These are phyloP conservation scores for Erodium texanum DNA, from an alignment of 441 rosid species.

Conservation along the genomic window DNA sequence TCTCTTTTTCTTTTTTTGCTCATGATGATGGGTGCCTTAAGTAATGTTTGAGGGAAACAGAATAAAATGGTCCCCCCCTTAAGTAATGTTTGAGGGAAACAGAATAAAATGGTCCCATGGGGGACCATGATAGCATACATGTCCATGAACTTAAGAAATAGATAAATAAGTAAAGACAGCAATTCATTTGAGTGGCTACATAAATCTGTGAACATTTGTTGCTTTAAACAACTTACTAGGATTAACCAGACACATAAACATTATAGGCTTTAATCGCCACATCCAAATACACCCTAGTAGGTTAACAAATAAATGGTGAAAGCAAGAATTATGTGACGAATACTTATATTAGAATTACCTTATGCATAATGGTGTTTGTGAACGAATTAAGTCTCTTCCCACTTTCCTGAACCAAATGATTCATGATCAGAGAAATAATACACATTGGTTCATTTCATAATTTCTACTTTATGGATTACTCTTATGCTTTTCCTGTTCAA, in stretches of 20 bases:
- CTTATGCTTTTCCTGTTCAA: no score
- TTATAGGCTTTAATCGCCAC: background rate
- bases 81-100: slow-evolving; percentile 19
- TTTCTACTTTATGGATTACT: background rate
- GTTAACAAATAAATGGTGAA: background rate
- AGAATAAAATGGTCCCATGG: slow-evolving; percentile 22
- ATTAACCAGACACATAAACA: slow-evolving; percentile 2
- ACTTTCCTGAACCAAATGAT: background rate
- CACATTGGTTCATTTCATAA: background rate
- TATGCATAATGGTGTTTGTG: slow-evolving; percentile 1
- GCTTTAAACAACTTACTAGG: background rate
- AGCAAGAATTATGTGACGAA: background rate
- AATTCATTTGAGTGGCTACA: background rate
- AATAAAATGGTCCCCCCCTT: slow-evolving; percentile 23
- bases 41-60: slow-evolving; percentile 18
- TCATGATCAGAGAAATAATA: background rate
- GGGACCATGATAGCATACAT: slow-evolving; percentile 20
- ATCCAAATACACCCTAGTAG: background rate
- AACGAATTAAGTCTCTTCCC: background rate
- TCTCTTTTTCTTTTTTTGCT: background rate
- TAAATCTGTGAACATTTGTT: slow-evolving; percentile 4
- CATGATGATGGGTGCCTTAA: slow-evolving; percentile 18
- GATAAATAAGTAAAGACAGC: slow-evolving; percentile 8
- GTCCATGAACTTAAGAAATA: slow-evolving; percentile 5
- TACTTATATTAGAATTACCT: background rate